phyloP scores from a whole-genome alignment of 225 moss, liverwort and hornwort species.

The Sphagnum tenellum region DNA sequence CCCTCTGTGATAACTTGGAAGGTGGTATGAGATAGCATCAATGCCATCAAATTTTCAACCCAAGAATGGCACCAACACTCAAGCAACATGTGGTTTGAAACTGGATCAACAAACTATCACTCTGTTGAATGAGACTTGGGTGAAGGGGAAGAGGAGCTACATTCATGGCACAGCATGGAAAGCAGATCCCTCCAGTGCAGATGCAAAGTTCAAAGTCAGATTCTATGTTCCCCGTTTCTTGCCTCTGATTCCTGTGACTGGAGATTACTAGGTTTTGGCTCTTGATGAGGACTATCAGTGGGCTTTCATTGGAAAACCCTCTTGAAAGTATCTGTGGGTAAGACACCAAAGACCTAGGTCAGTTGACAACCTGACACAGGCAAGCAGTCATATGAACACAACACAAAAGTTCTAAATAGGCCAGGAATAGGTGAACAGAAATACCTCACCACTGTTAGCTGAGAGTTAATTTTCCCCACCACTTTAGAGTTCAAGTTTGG shows the following conservation, averaged over 20 bases:
- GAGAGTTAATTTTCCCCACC: conserved; percentile 67
- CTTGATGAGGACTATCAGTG: conserved; percentile 61
- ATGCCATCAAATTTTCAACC: conserved; percentile 3
- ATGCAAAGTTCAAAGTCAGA: conserved; percentile 48
- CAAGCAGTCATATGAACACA: neutral
- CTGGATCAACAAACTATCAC: conserved; percentile 1
- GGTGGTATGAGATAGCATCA: conserved; percentile 5
- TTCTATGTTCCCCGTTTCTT: conserved; percentile 76
- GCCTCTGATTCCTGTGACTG: conserved; percentile 63
- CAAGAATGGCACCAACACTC: conserved; percentile 2
- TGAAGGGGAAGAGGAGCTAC: conserved; percentile 2
- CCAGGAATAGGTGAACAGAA: neutral
- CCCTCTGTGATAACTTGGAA: neutral
- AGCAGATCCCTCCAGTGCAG: neutral
- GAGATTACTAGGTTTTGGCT: conserved; percentile 77
- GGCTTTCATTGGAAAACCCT: conserved; percentile 75
- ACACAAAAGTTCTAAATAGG: neutral
- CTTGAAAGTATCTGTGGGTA: conserved; percentile 62
- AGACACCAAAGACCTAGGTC: too few relatives aligned
- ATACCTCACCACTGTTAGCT: conserved; percentile 76
- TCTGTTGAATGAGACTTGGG: conserved; percentile 4
- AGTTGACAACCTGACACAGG: neutral
- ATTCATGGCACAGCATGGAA: conserved; percentile 4
- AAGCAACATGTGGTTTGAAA: conserved; percentile 2
- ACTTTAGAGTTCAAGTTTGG: conserved; percentile 56